Conservation (phyloP, 2,329 filamentous ascomycete species). For the Cladosporium sp. region DNA sequence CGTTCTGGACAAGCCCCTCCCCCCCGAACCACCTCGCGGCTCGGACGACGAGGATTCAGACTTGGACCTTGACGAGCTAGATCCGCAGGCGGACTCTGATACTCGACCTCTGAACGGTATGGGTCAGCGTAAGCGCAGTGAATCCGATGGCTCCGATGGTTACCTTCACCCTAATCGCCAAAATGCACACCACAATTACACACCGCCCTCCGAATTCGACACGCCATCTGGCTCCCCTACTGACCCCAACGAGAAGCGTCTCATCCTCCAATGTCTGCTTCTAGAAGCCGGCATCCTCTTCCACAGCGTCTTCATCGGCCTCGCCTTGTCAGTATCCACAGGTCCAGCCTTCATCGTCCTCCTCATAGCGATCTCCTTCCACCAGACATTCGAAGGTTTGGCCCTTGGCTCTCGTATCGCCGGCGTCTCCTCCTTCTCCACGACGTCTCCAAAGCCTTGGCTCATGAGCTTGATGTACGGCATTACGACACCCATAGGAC, state of each 20-base stretch:
- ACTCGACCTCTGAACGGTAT: conserved; percentile 20
- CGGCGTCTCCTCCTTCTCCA: conserved; percentile 63
- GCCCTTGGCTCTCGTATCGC: conserved; percentile 66
- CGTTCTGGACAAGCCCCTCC: conserved; percentile 28
- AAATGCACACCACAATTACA: conserved; percentile 10
- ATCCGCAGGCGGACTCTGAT: conserved; percentile 19
- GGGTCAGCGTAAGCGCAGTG: conserved; percentile 11
- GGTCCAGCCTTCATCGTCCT: conserved; percentile 60
- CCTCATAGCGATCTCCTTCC: conserved; percentile 64
- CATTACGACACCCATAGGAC: conserved; percentile 48
- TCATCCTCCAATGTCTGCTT: conserved; percentile 66
- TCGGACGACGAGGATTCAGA: conserved; percentile 26
- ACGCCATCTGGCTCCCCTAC: neutral
- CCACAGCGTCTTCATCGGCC: conserved; percentile 70
- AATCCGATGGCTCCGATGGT: conserved; percentile 3
- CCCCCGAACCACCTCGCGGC: conserved; percentile 19
- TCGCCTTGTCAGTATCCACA: conserved; percentile 64
- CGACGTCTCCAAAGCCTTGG: conserved; percentile 68
- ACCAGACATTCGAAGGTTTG: conserved; percentile 64
- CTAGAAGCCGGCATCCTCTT: conserved; percentile 74
- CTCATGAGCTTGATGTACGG: conserved; percentile 59
- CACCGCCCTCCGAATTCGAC: neutral
- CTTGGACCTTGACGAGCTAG: conserved; percentile 31
- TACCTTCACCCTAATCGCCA: conserved; percentile 14
- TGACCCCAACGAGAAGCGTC: conserved; percentile 47